Evolutionary conservation across 306 rosid genomes (phyloP), one percentile per base, ranked within the genome.

Genomic region (Quercus gilva): DNA sequence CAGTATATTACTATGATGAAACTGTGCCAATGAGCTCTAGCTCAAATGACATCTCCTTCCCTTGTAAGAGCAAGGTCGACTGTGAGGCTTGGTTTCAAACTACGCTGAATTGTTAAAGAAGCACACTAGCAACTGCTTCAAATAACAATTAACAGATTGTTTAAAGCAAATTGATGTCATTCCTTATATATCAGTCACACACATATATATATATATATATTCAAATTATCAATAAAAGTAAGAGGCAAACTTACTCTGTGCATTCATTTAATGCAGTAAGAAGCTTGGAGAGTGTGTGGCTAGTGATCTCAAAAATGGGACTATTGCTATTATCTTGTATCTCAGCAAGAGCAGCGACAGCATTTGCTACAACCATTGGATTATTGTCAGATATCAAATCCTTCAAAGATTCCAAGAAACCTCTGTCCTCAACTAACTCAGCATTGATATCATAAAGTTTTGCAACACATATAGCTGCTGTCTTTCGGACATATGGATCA

Each of bases 311-410:
- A 90, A 96, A 93, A 84, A 96, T 88, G 67, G 96, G 96, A 85
- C 90, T 87, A 71, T 84, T 89, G 73, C 96, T 93, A 73, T 86
- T 90, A 74, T 96, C 99, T 83, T 96, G 99, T 83, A 96, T 90
- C 90, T 96, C 99, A 31, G 99, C 97, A 28, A 96, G 97, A 28
- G 98, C 92, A 25, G 99, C 99, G 70, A 96, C 99, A 35, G 98
- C 99, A 85, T 96, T 96, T 76, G 99, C 99, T 76, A 96, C 99
- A 88, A 96, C 99, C 99, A 96, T 96, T 73, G 99, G 99, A 88
- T 93, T 96, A 78, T 96, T 96, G 86, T 96, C 99, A 76, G 99
- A 96, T 87, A 96, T 93, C 87, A 96, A 96, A 87, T 96, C 99
- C 91, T 91, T 93, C 71, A 96, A 92, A 78, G 98, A 85, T 25